phyloP scores from a whole-genome alignment of 2,329 filamentous ascomycete genomes.

The Colletotrichum tanaceti region DNA sequence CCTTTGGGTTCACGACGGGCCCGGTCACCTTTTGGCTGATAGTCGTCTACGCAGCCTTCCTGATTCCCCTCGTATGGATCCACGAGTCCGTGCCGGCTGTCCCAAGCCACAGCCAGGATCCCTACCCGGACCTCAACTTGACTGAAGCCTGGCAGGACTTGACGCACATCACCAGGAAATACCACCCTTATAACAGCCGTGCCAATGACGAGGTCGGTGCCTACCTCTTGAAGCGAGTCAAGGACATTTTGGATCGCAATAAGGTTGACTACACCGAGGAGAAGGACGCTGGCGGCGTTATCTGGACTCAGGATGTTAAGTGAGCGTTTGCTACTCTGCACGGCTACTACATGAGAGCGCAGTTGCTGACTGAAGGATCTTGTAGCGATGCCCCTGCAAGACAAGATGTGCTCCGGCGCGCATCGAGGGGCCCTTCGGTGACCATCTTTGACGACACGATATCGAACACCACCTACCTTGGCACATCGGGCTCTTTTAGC shows the following conservation, averaged over 20 bases:
- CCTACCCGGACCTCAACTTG: slow-evolving; percentile 77
- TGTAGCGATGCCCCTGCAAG: slow-evolving; percentile 9
- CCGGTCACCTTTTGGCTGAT: slow-evolving; percentile 86
- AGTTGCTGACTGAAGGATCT: not conserved
- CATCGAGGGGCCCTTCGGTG: slow-evolving; percentile 55
- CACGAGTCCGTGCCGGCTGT: slow-evolving; percentile 80
- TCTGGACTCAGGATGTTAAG: slow-evolving; percentile 43
- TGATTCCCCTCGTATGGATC: slow-evolving; percentile 77
- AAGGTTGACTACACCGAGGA: slow-evolving; percentile 60
- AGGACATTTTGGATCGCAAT: slow-evolving; percentile 75
- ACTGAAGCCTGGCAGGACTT: slow-evolving; percentile 90
- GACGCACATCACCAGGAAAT: slow-evolving; percentile 76
- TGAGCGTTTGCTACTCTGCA: slow-evolving; percentile 27
- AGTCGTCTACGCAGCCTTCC: slow-evolving; percentile 79
- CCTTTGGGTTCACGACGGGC: slow-evolving; percentile 81
- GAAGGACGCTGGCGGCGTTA: slow-evolving; percentile 46
- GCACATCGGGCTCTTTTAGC: not conserved
- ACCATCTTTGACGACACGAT: slow-evolving; percentile 82
- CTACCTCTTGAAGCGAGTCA: slow-evolving; percentile 79
- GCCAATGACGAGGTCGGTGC: slow-evolving; percentile 83
- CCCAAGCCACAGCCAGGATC: slow-evolving; percentile 61
- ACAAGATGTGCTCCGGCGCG: slow-evolving; percentile 10
- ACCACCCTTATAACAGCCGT: slow-evolving; percentile 90
- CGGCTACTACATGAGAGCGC: too few species aligned
- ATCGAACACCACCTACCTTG: slow-evolving; percentile 78